phyloP scores from a whole-genome alignment of 306 rosid species.

The Corylus avellana region DNA sequence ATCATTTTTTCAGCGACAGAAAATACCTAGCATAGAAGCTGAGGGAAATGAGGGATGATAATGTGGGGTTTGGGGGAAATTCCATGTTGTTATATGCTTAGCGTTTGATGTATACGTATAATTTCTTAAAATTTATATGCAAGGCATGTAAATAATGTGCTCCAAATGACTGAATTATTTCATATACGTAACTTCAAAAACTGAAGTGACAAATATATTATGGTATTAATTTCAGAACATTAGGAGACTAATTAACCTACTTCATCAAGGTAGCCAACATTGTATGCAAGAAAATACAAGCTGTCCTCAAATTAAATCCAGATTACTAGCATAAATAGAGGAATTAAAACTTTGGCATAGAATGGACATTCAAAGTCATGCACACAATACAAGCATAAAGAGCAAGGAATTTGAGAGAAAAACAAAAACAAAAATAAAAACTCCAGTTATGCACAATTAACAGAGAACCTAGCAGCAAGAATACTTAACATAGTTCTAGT shows the following conservation, averaged over 20 bases:
- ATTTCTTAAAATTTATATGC: too few species aligned
- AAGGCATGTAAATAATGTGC: too few species aligned
- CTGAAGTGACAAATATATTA: too few species aligned
- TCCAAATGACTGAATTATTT: too few species aligned
- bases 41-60: too few species aligned
- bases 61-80: too few species aligned
- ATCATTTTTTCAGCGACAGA: too few species aligned
- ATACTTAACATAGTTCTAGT: neutral
- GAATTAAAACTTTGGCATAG: neutral
- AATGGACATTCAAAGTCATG: neutral
- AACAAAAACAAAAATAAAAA: neutral
- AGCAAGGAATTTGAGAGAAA: neutral
- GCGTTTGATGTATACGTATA: too few species aligned
- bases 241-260: neutral
- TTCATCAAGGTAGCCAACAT: neutral
- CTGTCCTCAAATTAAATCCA: neutral
- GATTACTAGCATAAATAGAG: neutral
- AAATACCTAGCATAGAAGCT: too few species aligned
- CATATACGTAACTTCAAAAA: too few species aligned
- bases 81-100: too few species aligned
- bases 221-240: neutral
- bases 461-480: constrained; percentile 1
- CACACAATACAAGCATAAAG: neutral
- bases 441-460: neutral
- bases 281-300: neutral